Conservation (phyloP, 768 basidiomycete genomes). For the Kwoniella dendrophila region DNA sequence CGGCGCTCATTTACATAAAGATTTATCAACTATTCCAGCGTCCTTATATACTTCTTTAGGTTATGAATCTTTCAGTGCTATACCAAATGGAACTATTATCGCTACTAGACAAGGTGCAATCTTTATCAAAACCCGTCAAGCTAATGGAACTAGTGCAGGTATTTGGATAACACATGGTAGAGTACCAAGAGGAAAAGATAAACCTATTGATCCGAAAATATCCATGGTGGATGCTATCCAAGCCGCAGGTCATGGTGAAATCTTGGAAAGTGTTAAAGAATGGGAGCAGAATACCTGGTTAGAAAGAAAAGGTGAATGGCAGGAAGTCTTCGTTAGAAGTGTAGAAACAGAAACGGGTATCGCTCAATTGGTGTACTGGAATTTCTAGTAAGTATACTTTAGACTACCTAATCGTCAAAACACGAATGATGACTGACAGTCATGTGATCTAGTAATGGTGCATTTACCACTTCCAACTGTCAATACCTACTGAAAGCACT, state of each 20-base stretch:
- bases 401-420: not conserved
- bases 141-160: constrained; percentile 13
- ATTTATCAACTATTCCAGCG: constrained; percentile 17
- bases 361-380: constrained; percentile 44
- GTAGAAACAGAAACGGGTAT: constrained; percentile 21
- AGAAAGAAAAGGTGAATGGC: constrained; percentile 39
- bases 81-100: constrained; percentile 38
- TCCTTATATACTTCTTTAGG: constrained; percentile 26
- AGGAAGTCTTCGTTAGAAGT: constrained; percentile 40
- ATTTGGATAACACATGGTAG: constrained; percentile 52
- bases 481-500: constrained; percentile 36
- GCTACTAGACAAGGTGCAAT: constrained; percentile 45
- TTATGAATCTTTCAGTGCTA: constrained; percentile 19
- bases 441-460: constrained; percentile 41
- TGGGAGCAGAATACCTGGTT: constrained; percentile 34
- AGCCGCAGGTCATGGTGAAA: constrained; percentile 29
- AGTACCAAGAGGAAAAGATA: constrained; percentile 38
- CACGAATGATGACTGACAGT: constrained; percentile 5
- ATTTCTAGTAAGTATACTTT: constrained; percentile 46
- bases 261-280: constrained; percentile 34
- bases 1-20: constrained; percentile 41
- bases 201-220: constrained; percentile 45
- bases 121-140: constrained; percentile 39
- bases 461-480: constrained; percentile 47
- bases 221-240: constrained; percentile 41